Evolutionary conservation across 371 early-diverging fungal genomes (phyloP).

Genomic region (Syncephalastrum contaminatum): DNA sequence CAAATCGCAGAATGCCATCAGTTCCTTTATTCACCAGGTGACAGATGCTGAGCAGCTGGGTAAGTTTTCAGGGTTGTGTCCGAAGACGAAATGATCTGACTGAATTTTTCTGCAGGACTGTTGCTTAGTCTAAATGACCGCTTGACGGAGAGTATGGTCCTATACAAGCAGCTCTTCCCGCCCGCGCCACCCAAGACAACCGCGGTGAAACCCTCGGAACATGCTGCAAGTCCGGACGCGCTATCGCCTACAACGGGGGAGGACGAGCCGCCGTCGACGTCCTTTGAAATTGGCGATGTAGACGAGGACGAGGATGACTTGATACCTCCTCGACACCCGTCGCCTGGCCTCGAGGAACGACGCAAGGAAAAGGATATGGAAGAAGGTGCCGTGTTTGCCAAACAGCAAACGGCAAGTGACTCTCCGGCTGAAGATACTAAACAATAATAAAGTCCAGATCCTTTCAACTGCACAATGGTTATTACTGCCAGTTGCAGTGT

Average conservation of each 20-base stretch:
- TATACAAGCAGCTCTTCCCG: constrained; percentile 19
- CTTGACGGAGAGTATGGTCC: constrained; percentile 24
- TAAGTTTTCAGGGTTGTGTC: constrained; percentile 15
- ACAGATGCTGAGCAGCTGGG: constrained; percentile 40
- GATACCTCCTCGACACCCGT: constrained; percentile 10
- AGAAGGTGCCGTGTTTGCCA: constrained; percentile 3
- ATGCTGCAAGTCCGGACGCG: background rate
- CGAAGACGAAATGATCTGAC: background rate
- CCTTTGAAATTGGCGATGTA: constrained; percentile 56
- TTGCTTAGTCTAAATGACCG: constrained; percentile 39
- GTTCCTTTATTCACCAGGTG: constrained; percentile 30
- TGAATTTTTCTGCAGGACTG: constrained; percentile 15
- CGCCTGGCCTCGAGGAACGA: constrained; percentile 1
- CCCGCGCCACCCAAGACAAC: background rate
- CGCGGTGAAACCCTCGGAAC: background rate
- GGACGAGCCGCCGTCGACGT: constrained; percentile 12
- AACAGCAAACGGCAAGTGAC: no score
- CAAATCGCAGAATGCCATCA: constrained; percentile 29
- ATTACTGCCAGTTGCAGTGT: no score
- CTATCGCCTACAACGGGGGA: constrained; percentile 3
- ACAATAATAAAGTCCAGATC: no score
- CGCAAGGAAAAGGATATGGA: constrained; percentile 7
- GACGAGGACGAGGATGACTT: constrained; percentile 47
- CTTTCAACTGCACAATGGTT: no score
- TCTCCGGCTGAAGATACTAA: no score